These are phyloP conservation scores for Colletotrichum falcatum DNA, from an alignment of 2,329 filamentous ascomycete genomes.

Conservation along the genomic window DNA sequence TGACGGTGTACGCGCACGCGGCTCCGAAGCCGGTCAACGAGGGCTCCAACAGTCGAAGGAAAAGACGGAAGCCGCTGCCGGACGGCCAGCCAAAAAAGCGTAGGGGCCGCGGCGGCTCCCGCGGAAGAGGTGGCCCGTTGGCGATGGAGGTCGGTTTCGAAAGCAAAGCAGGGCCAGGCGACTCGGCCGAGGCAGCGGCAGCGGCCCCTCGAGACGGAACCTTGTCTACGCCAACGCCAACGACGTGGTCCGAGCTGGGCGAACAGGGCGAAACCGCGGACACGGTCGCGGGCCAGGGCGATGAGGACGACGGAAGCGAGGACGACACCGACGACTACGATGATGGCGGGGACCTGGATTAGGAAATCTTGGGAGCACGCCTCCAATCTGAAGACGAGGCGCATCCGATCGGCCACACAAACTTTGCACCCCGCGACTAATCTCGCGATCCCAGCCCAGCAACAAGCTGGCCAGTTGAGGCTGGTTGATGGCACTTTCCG, in stretches of 20 bases:
- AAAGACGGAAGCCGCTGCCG: conserved; percentile 40
- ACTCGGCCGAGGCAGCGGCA: conserved; percentile 3
- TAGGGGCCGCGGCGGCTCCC: conserved; percentile 34
- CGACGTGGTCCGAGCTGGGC: conserved; percentile 50
- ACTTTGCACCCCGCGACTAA: not conserved
- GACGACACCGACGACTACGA: conserved; percentile 47
- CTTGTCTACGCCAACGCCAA: conserved; percentile 52
- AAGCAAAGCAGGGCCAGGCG: not conserved
- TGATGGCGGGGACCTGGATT: conserved; percentile 23
- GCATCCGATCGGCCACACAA: conserved; percentile 1
- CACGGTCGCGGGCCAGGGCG: conserved; percentile 23
- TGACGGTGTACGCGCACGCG: conserved; percentile 68
- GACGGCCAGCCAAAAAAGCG: conserved; percentile 28
- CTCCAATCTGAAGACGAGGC: not conserved
- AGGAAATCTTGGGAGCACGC: not conserved
- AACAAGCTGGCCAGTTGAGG: not conserved
- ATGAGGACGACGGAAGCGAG: conserved; percentile 39
- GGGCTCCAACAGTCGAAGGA: conserved; percentile 41
- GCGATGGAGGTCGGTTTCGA: not conserved
- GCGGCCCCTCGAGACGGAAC: not conserved
- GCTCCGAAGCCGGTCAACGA: conserved; percentile 48
- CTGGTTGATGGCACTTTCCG: not conserved
- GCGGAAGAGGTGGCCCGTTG: conserved; percentile 9
- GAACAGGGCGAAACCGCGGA: conserved; percentile 41
- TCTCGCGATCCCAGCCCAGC: not conserved